Base-by-base conservation (phyloP, 495 filamentous ascomycete species). In the Aspergillus ostianus region DNA sequence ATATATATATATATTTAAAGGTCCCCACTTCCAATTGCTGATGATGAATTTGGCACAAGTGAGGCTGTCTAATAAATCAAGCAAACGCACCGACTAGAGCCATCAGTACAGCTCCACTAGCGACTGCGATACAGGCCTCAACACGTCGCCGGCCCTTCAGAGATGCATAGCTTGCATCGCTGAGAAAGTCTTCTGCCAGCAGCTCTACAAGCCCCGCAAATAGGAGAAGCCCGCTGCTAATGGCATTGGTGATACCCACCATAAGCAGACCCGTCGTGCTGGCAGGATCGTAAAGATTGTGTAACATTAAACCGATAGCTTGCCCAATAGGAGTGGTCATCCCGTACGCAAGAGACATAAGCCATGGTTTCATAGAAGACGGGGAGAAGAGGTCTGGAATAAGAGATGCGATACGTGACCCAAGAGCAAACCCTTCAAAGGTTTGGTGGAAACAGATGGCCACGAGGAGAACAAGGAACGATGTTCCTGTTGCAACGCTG, bases 281-380 rank as follows among this genome's bases (percentile, higher is more conserved):
- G 36, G 81, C 80, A 19, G 93, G 93, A 63, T 94, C 90, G 69
- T 97, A 98, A 26, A 96, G 73, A 29, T 84, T 86, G 70, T 96
- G 91, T 18, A 96, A 81, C 20, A 86, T 75, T 9, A 98, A 76
- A 0, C 93, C 93, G 52, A 97, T 88, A 3, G 91, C 91, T 69
- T 98, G 93, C 13, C 93, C 93, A 44, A 96, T 75, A 2, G 93
- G 93, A 2, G 93, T 97, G 2, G 93, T 98, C 47, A 87, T 85
- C 23, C 93, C 93, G 66, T 95, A 98, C 3, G 93, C 91, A 8
- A 94, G 77, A 5, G 88, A 90, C 93, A 98, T 98, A n/a, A 96
- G 80, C 92, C 92, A 97, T 12, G 93, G 93, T 52, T 83, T 77
- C 69, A 81, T 63, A 6, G 82, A 72, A 67, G 74, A 51, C 62